Conservation (phyloP, 2,329 filamentous ascomycete species). For the Dendryphion nanum region DNA sequence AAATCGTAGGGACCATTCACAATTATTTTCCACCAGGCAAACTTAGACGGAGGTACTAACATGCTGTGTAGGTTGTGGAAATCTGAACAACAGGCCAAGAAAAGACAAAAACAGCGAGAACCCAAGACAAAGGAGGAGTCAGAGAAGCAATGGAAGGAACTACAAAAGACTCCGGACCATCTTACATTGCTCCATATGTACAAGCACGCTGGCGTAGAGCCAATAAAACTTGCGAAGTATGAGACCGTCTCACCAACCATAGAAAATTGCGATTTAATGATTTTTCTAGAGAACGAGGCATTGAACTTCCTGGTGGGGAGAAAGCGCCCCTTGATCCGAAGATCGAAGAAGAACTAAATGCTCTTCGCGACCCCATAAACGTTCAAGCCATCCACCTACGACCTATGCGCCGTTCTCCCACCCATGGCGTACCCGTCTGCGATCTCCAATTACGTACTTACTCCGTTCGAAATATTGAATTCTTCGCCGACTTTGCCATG, state of each 20-base stretch:
- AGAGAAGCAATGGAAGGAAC: slow-evolving; percentile 25
- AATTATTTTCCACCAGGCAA: not conserved
- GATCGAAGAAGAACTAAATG: slow-evolving; percentile 30
- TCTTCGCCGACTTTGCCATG: slow-evolving; percentile 91
- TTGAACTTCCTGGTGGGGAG: slow-evolving; percentile 30
- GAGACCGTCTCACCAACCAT: slow-evolving; percentile 6
- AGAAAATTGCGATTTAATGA: slow-evolving; percentile 5
- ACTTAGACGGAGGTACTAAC: not conserved
- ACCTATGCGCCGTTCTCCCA: slow-evolving; percentile 72
- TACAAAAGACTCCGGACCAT: slow-evolving; percentile 31
- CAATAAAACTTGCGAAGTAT: slow-evolving; percentile 36
- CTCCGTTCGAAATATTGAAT: slow-evolving; percentile 83
- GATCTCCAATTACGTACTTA: slow-evolving; percentile 93
- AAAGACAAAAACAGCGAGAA: slow-evolving; percentile 18
- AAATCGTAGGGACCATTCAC: slow-evolving; percentile 18
- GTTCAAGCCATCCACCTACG: slow-evolving; percentile 85
- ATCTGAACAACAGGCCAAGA: slow-evolving; percentile 21
- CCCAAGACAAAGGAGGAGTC: slow-evolving; percentile 32
- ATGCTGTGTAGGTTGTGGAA: slow-evolving; percentile 25
- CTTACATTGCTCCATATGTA: slow-evolving; percentile 28
- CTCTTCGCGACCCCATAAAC: slow-evolving; percentile 58
- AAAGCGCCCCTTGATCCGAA: slow-evolving; percentile 25
- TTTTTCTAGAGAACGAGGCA: slow-evolving; percentile 26
- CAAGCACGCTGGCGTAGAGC: slow-evolving; percentile 32
- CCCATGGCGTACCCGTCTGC: slow-evolving; percentile 79